Conservation (phyloP, 345 rosid species). For the Nephelium lappaceum region DNA sequence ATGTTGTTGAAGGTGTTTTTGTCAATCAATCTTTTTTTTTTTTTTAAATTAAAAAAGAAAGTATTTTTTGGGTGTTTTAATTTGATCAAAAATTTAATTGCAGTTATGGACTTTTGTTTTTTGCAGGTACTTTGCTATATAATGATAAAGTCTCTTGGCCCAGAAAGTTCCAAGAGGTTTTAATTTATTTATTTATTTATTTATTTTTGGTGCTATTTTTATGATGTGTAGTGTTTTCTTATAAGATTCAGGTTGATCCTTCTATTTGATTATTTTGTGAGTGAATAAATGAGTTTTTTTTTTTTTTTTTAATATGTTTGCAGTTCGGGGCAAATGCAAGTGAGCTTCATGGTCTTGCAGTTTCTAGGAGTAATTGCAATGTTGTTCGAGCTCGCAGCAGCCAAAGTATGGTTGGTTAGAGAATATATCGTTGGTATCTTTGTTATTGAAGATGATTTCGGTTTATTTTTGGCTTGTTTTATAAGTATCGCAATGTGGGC, state of each 20-base stretch:
- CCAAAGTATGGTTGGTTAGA: slow-evolving; percentile 33
- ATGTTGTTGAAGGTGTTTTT: background rate
- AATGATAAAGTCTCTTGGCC: slow-evolving; percentile 19
- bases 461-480: background rate
- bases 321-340: slow-evolving; percentile 39
- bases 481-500: background rate
- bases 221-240: background rate
- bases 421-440: background rate
- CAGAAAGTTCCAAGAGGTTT: slow-evolving; percentile 30
- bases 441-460: background rate
- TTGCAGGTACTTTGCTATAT: slow-evolving; percentile 22
- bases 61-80: background rate
- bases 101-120: slow-evolving; percentile 1
- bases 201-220: no score
- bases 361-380: slow-evolving; percentile 17
- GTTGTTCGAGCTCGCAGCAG: slow-evolving; percentile 11
- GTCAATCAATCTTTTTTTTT: no score
- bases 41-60: no score
- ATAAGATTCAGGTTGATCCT: background rate
- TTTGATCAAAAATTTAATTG: background rate
- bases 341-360: slow-evolving; percentile 34
- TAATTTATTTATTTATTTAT: background rate
- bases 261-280: background rate
- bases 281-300: background rate
- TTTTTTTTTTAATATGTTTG: background rate